phyloP scores from a whole-genome alignment of 106 monocot species.

The Allium fistulosum region DNA sequence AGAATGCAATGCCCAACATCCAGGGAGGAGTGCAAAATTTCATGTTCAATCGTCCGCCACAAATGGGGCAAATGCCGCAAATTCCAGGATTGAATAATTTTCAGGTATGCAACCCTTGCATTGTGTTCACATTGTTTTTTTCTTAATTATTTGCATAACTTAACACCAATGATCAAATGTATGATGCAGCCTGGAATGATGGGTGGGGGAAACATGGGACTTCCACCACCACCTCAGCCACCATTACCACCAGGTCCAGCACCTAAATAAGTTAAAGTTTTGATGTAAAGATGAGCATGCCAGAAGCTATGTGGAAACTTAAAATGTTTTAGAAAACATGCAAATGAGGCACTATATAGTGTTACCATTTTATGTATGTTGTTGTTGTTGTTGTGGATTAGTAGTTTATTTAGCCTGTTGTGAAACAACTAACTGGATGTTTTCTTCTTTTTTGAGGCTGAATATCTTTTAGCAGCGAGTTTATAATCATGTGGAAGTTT shows the following conservation, averaged over 20 bases:
- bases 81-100: conserved; percentile 51
- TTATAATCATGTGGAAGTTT: too few species aligned
- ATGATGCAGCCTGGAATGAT: conserved; percentile 42
- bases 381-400: too few species aligned
- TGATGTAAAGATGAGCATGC: neutral
- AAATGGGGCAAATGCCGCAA: conserved; percentile 29
- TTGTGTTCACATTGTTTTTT: neutral
- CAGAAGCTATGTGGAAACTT: too few species aligned
- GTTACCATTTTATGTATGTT: too few species aligned
- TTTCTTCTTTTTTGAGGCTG: too few species aligned
- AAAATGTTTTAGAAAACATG: too few species aligned
- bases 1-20: neutral
- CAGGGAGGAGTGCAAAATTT: conserved; percentile 37
- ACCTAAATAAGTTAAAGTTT: neutral
- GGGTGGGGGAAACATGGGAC: conserved; percentile 34
- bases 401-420: too few species aligned
- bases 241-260: conserved; percentile 17
- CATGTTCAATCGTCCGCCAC: conserved; percentile 41
- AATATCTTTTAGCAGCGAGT: too few species aligned
- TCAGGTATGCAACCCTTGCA: conserved; percentile 32
- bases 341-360: too few species aligned
- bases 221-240: conserved; percentile 51
- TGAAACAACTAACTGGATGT: too few species aligned
- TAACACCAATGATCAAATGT: neutral
- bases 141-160: neutral